Evolutionary conservation across 805 yeast species (phyloP), one percentile per base, ranked within the genome.

Genomic region (Candida stauntonica): DNA sequence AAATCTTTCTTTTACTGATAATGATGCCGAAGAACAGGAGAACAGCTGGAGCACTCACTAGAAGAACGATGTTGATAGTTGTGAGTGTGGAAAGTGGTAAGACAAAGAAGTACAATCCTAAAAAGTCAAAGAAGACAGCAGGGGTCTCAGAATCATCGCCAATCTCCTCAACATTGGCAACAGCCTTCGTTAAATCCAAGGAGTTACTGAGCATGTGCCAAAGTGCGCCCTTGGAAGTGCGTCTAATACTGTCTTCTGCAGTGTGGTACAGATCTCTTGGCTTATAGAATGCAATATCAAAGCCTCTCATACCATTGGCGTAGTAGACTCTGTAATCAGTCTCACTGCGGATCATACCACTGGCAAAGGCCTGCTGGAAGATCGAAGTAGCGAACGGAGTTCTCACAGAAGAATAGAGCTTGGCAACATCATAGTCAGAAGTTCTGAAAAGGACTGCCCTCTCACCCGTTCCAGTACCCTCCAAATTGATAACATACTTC

Each of bases 191-290:
- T 42, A 83, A 65, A 48, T 81, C 93, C 50, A 83, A 60, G 0
- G 94, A 67, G 37, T 76, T 79, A 4, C 80, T 70, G 26, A 85
- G 67, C 96, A 89, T 89, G 55, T 86, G 91, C 81, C 91, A 84
- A 32, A 89, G 62, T 0, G 95, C 81, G 31, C 73, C 80, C 43
- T 71, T 75, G 15, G 81, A 65, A 12, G 86, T 72, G 43, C 79
- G 77, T 34, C 70, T 66, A 32, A 85, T 81, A 33, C 75, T 74
- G 59, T 89, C 97, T 32, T 76, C 68, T 13, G 66, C 62, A 1
- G 97, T 89, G 55, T 89, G 97, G 51, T 89, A 89, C 29, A 85
- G 61, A 36, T 84, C 76, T 52, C 97, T 72, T 17, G 96, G 95
- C 52, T 78, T 81, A 58, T 75, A 87, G 58, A 89, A 89, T 1